Conservation (phyloP, 306 rosid species). For the Citrullus amarus region DNA sequence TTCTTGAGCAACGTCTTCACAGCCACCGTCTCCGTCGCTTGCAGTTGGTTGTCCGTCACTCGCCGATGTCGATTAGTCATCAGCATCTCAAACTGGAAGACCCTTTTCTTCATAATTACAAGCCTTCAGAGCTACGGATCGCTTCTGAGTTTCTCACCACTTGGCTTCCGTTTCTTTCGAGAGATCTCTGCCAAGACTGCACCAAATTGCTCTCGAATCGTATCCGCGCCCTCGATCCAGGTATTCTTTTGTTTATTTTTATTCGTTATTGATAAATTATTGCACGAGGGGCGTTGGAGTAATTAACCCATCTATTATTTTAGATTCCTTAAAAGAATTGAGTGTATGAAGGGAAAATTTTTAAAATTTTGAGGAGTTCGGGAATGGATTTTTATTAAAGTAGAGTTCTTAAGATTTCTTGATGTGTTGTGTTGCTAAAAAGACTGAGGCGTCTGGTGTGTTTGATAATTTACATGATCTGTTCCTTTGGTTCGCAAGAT, state of each 20-base stretch:
- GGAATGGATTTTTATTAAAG: neutral
- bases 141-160: conserved; percentile 76
- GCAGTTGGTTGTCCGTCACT: conserved; percentile 16
- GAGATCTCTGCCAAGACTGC: conserved; percentile 68
- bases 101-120: conserved; percentile 48
- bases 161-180: conserved; percentile 86
- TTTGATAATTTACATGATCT: neutral
- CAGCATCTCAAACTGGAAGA: conserved; percentile 16
- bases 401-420: neutral
- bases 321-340: neutral
- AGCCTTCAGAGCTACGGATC: conserved; percentile 64
- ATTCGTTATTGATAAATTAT: neutral
- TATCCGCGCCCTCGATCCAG: conserved; percentile 54
- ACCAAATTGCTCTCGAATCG: conserved; percentile 53
- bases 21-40: neutral
- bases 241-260: conserved; percentile 15
- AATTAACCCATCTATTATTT: neutral
- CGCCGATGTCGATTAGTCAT: conserved; percentile 26
- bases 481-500: neutral
- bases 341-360: neutral
- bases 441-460: neutral
- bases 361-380: neutral
- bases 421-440: neutral
- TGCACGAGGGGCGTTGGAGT: neutral
- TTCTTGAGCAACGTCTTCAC: neutral